These are phyloP conservation scores for Trichocladium antarcticum DNA, from an alignment of 495 filamentous ascomycete species.

Conservation along the genomic window DNA sequence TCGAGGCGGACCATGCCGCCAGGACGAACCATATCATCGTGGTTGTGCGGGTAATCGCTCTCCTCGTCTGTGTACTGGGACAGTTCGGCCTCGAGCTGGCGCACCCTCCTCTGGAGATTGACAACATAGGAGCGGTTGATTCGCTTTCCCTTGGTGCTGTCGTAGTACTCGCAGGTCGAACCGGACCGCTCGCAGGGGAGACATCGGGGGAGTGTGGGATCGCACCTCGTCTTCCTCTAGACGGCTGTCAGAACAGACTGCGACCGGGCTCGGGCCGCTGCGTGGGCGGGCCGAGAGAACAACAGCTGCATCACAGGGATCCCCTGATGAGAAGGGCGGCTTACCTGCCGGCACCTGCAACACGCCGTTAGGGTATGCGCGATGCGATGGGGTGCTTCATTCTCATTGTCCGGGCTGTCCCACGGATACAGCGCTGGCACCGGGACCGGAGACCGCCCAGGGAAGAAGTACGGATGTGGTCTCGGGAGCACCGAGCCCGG, in stretches of 20 bases:
- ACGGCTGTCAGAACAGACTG: background rate
- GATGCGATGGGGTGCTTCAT: slow-evolving; percentile 45
- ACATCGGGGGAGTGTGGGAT: slow-evolving; percentile 80
- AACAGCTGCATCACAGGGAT: background rate
- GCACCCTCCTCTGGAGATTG: slow-evolving; percentile 70
- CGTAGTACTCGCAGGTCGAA: slow-evolving; percentile 83
- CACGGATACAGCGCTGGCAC: slow-evolving; percentile 20
- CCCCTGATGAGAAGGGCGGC: slow-evolving; percentile 14
- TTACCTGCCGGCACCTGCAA: slow-evolving; percentile 45
- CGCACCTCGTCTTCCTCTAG: slow-evolving; percentile 88
- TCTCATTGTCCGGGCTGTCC: slow-evolving; percentile 22
- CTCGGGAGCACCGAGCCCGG: slow-evolving; percentile 36
- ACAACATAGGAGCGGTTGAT: slow-evolving; percentile 82
- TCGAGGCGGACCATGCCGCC: slow-evolving; percentile 71
- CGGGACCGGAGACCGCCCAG: slow-evolving; percentile 22
- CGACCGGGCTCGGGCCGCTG: background rate
- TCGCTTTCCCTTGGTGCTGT: slow-evolving; percentile 64
- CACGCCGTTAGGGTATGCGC: slow-evolving; percentile 83
- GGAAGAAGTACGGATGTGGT: slow-evolving; percentile 22
- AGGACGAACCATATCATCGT: slow-evolving; percentile 70
- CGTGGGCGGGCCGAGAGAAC: background rate
- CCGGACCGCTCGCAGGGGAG: slow-evolving; percentile 86
- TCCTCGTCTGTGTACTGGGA: slow-evolving; percentile 49
- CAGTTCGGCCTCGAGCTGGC: slow-evolving; percentile 65
- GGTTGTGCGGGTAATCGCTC: slow-evolving; percentile 48